Percentiles rank a stretch among this genome's conserved stretches.
phyloP scores from a whole-genome alignment of 208 protist species.

The Vickermania ingenoplastis region DNA sequence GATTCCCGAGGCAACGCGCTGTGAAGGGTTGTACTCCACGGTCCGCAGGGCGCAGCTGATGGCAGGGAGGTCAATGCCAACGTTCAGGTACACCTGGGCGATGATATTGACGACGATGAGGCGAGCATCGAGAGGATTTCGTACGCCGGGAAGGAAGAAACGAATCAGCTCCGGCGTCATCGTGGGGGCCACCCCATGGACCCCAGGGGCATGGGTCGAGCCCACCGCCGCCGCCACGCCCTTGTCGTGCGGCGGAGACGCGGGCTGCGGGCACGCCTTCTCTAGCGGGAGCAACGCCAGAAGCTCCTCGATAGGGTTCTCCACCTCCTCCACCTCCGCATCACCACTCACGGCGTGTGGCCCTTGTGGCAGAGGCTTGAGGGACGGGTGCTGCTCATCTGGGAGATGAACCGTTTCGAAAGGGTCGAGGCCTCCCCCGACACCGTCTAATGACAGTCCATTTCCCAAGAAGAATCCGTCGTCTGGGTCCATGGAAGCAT shows the following conservation, averaged over 20 bases:
- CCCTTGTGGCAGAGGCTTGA: not conserved
- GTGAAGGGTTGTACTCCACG: slow-evolving; percentile 76
- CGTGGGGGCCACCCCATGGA: not conserved
- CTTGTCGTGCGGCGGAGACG: not conserved
- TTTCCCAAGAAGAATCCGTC: too few relatives aligned
- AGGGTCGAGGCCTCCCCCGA: too few relatives aligned
- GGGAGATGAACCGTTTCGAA: too few relatives aligned
- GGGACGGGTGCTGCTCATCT: too few relatives aligned
- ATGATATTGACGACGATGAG: slow-evolving; percentile 73
- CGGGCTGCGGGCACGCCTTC: not conserved
- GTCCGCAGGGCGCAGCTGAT: slow-evolving; percentile 80
- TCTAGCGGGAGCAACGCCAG: not conserved
- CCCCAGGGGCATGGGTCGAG: not conserved
- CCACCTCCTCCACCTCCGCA: not conserved
- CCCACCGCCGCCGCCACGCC: too few relatives aligned
- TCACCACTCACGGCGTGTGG: not conserved
- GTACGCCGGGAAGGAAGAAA: slow-evolving; percentile 56
- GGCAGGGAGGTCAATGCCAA: slow-evolving; percentile 62
- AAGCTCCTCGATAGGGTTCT: not conserved
- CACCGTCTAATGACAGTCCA: too few relatives aligned
- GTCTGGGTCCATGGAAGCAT: too few relatives aligned
- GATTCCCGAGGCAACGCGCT: slow-evolving; percentile 49
- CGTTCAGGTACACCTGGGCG: slow-evolving; percentile 57
- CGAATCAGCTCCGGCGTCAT: not conserved
- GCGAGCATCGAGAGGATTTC: slow-evolving; percentile 26